These are phyloP conservation scores for Brassica carinata DNA, from an alignment of 345 rosid genomes.

Conservation along the genomic window DNA sequence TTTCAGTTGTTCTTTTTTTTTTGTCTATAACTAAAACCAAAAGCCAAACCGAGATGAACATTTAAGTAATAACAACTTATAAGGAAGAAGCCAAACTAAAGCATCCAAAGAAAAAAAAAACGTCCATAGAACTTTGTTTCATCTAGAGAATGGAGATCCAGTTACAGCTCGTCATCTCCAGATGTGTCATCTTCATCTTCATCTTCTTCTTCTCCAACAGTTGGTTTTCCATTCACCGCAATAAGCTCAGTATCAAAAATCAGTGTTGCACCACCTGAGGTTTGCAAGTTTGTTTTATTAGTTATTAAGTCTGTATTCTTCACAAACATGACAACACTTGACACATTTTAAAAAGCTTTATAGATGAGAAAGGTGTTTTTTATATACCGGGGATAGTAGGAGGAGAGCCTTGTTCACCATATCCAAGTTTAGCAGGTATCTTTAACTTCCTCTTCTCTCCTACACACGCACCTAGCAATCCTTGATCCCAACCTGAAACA, in stretches of 20 bases:
- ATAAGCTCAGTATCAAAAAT: slow-evolving; percentile 90
- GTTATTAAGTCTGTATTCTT: neutral
- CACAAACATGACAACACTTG: neutral
- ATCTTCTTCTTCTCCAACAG: slow-evolving; percentile 39
- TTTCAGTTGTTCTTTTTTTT: neutral
- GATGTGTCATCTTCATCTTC: slow-evolving; percentile 5
- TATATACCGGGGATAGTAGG: slow-evolving; percentile 86
- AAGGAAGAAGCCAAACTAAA: neutral
- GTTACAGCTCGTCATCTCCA: slow-evolving; percentile 33
- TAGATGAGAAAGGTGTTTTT: neutral
- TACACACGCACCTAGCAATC: slow-evolving; percentile 77
- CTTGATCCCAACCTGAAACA: slow-evolving; percentile 94
- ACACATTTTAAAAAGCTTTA: neutral
- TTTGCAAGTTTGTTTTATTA: slow-evolving; percentile 14
- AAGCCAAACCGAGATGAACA: neutral
- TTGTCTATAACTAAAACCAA: neutral
- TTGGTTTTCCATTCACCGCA: slow-evolving; percentile 70
- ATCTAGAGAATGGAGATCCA: neutral
- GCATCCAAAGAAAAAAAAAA: neutral
- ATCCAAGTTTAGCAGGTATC: slow-evolving; percentile 93
- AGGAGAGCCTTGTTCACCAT: slow-evolving; percentile 89
- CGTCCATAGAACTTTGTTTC: neutral
- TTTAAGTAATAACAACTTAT: neutral
- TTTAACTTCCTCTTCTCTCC: slow-evolving; percentile 94
- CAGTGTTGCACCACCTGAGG: slow-evolving; percentile 89